Evolutionary conservation across 208 protist genomes (phyloP), one percentile per base, ranked within the genome.

Genomic region (Trypanosoma boissoni): DNA sequence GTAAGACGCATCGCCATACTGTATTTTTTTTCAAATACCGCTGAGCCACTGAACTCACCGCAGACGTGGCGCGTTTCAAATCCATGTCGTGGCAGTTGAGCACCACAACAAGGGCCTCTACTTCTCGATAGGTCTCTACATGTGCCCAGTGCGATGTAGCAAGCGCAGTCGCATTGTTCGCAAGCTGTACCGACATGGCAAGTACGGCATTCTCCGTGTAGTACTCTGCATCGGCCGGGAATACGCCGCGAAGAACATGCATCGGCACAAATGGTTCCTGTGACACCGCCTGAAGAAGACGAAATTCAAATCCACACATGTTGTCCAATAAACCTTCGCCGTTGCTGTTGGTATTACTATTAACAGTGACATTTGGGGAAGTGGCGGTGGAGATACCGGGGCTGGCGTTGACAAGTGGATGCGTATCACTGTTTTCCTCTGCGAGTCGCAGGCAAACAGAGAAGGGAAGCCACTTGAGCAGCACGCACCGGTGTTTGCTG

Each of bases 381-480:
- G 2, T 54, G 5, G 10, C 32, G 12, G n/a, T 42, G 20, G 1
- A 21, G 23, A 12, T 29, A 12, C 0, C 23, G 12, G 34, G 34
- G 8, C 34, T 12, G 34, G 8, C 34, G 12, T 39, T 12, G 34
- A 12, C 12, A 12, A 12, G 12, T 6, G 28, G n/a, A 28, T 37
- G 36, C 9, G 14, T 51, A 14, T 5, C 36, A 24, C 24, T n/a
- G 3, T 12, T 24, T 42, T 74, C 65, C 14, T 37, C 54, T 6
- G 67, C 52, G 26, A 50, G 65, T 23, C 73, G 53, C 14, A 83
- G 53, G 45, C 83, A 92, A 12, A 77, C 62, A 0, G 66, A 76
- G 18, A 92, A 56, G 10, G 88, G 76, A 24, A 92, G 68, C 85
- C 84, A 95, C 60, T 92, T 46, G n/a, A 95, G 60, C 14, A 76